Base-by-base conservation (phyloP, 257 asterid genomes). In the Przewalskia tangutica region DNA sequence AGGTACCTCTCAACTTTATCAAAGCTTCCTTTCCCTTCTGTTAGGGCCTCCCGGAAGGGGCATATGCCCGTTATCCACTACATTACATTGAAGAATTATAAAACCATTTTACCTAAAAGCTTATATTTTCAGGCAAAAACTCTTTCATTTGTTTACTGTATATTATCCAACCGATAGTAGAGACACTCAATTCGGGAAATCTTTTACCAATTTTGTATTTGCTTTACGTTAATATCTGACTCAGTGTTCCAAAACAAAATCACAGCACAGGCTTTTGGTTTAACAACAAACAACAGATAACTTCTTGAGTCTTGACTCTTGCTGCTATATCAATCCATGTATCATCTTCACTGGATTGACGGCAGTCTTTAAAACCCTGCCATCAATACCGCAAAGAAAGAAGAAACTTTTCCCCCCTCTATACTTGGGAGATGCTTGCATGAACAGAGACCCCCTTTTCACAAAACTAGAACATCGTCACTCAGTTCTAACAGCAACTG, bases 401-500 rank as follows among this genome's bases (percentile, higher is more conserved):
- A 60, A 62, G 79, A 70, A 38, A 84, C 63, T 58, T 81, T 70
- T 71, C 81, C 81, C 70, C 82, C 40, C 20, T 6, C 62, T 23
- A 23, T 73, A 73, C 79, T 23, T 50, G 46, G 62, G 78, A 71
- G 38, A 73, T 81, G 68, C 75, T 71, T 54, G 77, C 85, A 82
- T 67, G 77, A 85, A 48, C 82, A 68, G 62, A 11, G 56, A 50
- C 78, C 4, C 0, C 65, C 18, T 6, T 48, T 73, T 27, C 20
- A 27, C 46, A 32, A 50, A 73, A 65, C 56, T 53, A 77, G 65
- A 54, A 80, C 53, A 63, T 58, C 46, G 17, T 85, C 89, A 87
- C 81, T 85, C 89, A 42, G 77, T 84, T 80, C 82, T 87, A 16
- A 89, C 73, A 77, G 91, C 92, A 38, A 89, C 64, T 38, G 93